These are phyloP conservation scores for Fusarium burgessii DNA, from an alignment of 2,329 filamentous ascomycete genomes.

Conservation along the genomic window DNA sequence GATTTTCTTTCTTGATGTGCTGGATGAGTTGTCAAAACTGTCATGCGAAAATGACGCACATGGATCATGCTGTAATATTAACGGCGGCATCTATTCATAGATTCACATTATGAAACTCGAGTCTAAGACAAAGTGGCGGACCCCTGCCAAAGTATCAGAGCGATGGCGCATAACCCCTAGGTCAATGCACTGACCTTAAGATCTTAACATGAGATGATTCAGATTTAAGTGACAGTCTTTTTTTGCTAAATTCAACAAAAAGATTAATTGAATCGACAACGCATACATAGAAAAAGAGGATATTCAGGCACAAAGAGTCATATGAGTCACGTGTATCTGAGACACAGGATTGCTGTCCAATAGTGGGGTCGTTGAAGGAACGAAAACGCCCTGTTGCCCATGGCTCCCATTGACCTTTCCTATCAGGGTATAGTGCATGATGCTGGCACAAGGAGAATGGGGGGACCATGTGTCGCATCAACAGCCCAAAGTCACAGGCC, in stretches of 20 bases:
- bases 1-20: not conserved
- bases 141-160: conserved; percentile 14
- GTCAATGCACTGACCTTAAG: conserved; percentile 12
- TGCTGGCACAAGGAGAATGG: conserved; percentile 46
- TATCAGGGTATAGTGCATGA: conserved; percentile 36
- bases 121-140: conserved; percentile 30
- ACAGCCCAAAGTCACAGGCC: conserved; percentile 44
- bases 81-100: conserved; percentile 26
- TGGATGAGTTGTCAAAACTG: conserved; percentile 3
- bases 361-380: conserved; percentile 36
- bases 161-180: conserved; percentile 10
- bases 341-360: conserved; percentile 40
- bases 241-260: not conserved
- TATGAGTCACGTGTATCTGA: conserved; percentile 38
- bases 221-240: not conserved
- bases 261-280: conserved; percentile 12
- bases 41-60: conserved; percentile 9
- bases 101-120: conserved; percentile 12
- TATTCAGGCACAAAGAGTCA: conserved; percentile 34
- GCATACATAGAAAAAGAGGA: conserved; percentile 10
- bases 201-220: conserved; percentile 11
- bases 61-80: not conserved
- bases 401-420: conserved; percentile 47
- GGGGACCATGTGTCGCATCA: conserved; percentile 49
- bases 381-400: conserved; percentile 48